Evolutionary conservation across 768 basidiomycete genomes (phyloP), one percentile per base, ranked within the genome.

Genomic region (Melanogaster broomeanus): DNA sequence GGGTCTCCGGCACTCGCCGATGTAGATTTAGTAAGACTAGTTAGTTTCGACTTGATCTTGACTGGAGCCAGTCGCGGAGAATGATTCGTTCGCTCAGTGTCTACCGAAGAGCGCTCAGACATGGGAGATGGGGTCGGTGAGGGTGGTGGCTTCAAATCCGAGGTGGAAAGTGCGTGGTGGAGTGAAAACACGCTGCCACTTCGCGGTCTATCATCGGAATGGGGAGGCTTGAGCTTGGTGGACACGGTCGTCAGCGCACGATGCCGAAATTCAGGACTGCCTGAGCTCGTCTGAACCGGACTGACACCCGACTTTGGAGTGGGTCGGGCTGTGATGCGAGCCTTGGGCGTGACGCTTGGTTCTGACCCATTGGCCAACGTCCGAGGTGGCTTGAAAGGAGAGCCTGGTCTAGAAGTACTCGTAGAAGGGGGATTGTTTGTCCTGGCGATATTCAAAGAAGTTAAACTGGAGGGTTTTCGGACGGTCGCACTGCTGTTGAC

Each of bases 11-110:
- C 30, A 28, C n/a, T 57, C 5, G 48, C 53, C 41, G 58, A 31
- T 56, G 51, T 45, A 45, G 60, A 24, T 61, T 69, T 81, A 19
- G 74, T 78, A 39, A 82, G 55, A 33, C 70, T 66, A 0, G 85
- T 78, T 22, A 88, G 74, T 61, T 82, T 88, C 18, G 87, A 80
- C 66, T 79, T 87, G 55, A 90, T 77, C 61, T 72, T 75, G 55
- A 68, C 45, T n/a, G 65, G 61, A 22, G 63, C 59, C 11, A 57
- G 47, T 8, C 49, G 35, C 7, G 56, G 64, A 2, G 64, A 58
- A 2, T 56, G 45, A 2, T 54, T 48, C 53, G 59, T 44, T n/a
- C 56, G 59, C 8, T 54, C 31, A 11, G 9, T 35, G 46, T 59
- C 57, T 21, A 52, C 16, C 15, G 48, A 30, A 21, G 57, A 49